Evolutionary conservation across 176 grass and related monocot species (phyloP), one percentile per base, ranked within the genome.

Genomic region (Carex pumila): DNA sequence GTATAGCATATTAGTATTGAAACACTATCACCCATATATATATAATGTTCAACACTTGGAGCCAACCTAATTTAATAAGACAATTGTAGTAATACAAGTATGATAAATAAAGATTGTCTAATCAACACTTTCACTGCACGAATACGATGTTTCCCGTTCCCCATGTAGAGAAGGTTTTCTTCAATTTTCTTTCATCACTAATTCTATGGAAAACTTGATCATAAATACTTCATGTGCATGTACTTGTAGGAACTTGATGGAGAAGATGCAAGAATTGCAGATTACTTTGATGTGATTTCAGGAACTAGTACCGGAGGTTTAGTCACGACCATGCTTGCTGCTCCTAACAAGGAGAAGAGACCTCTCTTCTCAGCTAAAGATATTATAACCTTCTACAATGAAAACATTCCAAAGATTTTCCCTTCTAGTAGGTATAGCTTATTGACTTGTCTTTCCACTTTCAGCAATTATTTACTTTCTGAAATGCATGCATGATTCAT

Each of bases 251-350:
- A 88, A 57, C 81, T 92, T 19, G 92, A 94, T 49, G 90, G 90
- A 9, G 80, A 85, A 18, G 88, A 92, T 56, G 88, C 84, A 45
- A 85, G 92, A 81, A 88, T 94, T 17, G 90, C 90, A 3, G 86
- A 94, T 85, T 94, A 94, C 81, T 94, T 94, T 25, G 92, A 92
- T 73, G 90, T 92, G 0, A 61, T 94, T 6, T 89, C 92, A 12
- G 92, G 92, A 79, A 92, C 92, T 2, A 94, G 92, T 87, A 94
- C 92, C 9, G 92, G 92, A 0, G 92, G 92, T 49, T 86, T 94
- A 9, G 61, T 94, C 49, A 77, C 90, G n/a, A 58, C 80, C 69
- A 94, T 94, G 92, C 90, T 94, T 14, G 79, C 90, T 1, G 90
- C 92, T 39, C 92, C 92, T 4, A 69, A 87, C 82, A 19, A 85